Conservation (phyloP, 108 stramenopile species). For the Nitzschia palea region DNA sequence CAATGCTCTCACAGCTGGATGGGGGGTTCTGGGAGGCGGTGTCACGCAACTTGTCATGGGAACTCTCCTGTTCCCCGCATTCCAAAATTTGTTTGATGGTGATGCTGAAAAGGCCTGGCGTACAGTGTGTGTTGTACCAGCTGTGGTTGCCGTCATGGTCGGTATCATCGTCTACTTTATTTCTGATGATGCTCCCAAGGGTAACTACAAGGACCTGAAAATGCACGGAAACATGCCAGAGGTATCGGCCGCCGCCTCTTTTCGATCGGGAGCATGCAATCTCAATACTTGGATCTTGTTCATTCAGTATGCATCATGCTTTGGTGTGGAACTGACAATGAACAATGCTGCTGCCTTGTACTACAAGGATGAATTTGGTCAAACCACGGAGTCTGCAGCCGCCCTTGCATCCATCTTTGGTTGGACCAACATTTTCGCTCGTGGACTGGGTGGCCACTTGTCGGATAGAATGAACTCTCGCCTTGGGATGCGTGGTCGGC, state of each 20-base stretch:
- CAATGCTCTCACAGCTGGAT: conserved; percentile 83
- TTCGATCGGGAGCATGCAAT: conserved; percentile 70
- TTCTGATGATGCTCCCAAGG: conserved; percentile 86
- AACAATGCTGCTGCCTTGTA: conserved; percentile 85
- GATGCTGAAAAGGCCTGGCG: conserved; percentile 81
- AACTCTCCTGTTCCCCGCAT: conserved; percentile 56
- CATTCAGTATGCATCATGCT: conserved; percentile 88
- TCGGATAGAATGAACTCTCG: conserved; percentile 44
- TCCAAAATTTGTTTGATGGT: conserved; percentile 58
- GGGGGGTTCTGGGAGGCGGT: conserved; percentile 92
- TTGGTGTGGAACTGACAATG: conserved; percentile 91
- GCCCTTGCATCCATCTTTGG: conserved; percentile 70
- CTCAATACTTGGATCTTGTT: conserved; percentile 86
- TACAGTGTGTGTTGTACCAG: conserved; percentile 72
- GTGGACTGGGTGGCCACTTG: conserved; percentile 56
- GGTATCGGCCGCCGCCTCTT: conserved; percentile 69
- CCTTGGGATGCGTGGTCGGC: conserved; percentile 68
- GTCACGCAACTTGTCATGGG: conserved; percentile 74
- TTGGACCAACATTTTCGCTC: conserved; percentile 78
- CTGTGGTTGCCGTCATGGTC: conserved; percentile 48
- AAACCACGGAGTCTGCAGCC: conserved; percentile 60
- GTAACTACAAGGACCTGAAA: conserved; percentile 76
- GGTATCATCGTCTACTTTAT: conserved; percentile 48
- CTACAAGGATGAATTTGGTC: conserved; percentile 70
- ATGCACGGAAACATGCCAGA: conserved; percentile 71